Evolutionary conservation across 495 filamentous ascomycete species (phyloP), one percentile per base, ranked within the genome.

Genomic region (Hypoxylon perforatum): DNA sequence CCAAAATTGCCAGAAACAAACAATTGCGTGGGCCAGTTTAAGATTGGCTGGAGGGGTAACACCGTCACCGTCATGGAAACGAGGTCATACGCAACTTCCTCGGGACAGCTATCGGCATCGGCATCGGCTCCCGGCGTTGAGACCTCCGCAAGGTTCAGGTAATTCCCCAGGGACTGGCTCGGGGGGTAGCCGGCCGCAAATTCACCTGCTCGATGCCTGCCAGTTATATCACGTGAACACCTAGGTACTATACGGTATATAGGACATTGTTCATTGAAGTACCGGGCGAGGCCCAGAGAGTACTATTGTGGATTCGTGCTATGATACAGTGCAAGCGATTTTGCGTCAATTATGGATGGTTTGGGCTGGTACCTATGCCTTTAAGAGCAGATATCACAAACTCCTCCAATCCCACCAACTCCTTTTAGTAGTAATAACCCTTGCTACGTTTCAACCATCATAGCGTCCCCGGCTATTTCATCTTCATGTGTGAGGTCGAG

Each of bases 401-500:
- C 59, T 44, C 49, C 54, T 17, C 15, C 39, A 12, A 50, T 33
- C 59, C n/a, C 44, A 47, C 51, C 48, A 65, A 65, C 49, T 35
- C 50, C 57, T 18, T 41, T 45, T 51, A 60, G 28, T 65, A 22
- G 39, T 35, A 47, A 19, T 18, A 44, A 23, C 12, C 19, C 42
- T n/a, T n/a, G 46, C 70, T 48, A 71, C 19, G 65, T 41, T 45
- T 75, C 72, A 33, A 73, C 38, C 15, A 60, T 55, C 70, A 73
- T 71, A 2, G 65, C 71, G n/a, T 75, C 68, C 18, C 49, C 46
- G 15, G 55, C 33, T 8, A 78, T 75, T 44, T 81, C 77, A 75
- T 79, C 83, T 69, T 78, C 85, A 76, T 88, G 84, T 0, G 84
- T 86, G 69, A 90, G 84, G 18, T 81, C 91, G 10, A 96, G 73